These are phyloP conservation scores for Metschnikowia koreensis DNA, from an alignment of 805 yeast genomes.

Conservation along the genomic window DNA sequence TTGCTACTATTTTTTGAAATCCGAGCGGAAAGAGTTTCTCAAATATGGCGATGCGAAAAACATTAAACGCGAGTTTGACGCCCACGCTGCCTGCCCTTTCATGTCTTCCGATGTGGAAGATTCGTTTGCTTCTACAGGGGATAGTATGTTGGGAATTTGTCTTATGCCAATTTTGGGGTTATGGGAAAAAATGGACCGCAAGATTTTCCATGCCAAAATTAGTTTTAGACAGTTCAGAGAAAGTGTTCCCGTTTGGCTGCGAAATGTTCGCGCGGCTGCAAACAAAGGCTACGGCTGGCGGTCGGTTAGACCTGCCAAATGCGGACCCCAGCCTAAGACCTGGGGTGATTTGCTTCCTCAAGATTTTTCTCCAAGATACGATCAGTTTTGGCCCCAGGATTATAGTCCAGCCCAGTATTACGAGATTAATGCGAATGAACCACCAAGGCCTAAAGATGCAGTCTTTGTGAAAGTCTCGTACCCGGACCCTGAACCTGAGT, in stretches of 20 bases:
- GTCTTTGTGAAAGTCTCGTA: not conserved
- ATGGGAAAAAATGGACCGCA: not conserved
- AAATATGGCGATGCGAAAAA: not conserved
- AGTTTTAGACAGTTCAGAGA: not conserved
- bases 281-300: not conserved
- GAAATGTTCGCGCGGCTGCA: not conserved
- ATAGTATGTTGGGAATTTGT: not conserved
- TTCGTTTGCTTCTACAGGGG: not conserved
- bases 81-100: not conserved
- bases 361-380: not conserved
- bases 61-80: not conserved
- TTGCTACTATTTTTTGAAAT: not conserved
- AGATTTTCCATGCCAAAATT: not conserved
- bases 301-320: not conserved
- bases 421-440: not conserved
- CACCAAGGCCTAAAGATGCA: not conserved
- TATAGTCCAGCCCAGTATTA: not conserved
- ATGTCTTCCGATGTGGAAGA: not conserved
- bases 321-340: not conserved
- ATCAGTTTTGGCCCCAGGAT: not conserved
- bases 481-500: not conserved
- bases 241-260: not conserved
- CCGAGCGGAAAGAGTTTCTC: not conserved
- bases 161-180: not conserved
- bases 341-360: not conserved